Base-by-base conservation (phyloP, 2,329 filamentous ascomycete genomes). In the Fusarium subtropicale region DNA sequence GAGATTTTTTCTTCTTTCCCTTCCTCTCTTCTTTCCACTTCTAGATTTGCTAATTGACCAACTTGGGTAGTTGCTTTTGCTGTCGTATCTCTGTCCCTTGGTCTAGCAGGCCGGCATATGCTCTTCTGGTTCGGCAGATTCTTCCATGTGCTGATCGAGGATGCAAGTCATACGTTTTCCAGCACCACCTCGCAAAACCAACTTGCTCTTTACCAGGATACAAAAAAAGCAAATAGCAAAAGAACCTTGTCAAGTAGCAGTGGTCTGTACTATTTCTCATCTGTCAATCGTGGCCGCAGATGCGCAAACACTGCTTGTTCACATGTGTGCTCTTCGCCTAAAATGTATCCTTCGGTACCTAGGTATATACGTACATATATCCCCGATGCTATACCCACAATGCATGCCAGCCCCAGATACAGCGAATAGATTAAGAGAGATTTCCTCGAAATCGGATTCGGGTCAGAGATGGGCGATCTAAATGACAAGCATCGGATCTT, bases 141-240 rank as follows among this genome's bases (percentile, higher is more conserved):
- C 42, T 45, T 59, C 45, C 38, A 69, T 47, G 46, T 52, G 47
- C 48, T 58, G 58, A 68, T 60, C 58, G 56, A 70, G 51, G 60
- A 60, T 66, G 60, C 51, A 28, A 45, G 71, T 74, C 72, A 74
- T 74, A 74, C 71, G 63, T 69, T 74, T 71, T 62, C 22, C 44
- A 39, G n/a, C 47, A 34, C 41, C 45, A 33, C 47, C 34, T 62
- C 45, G 41, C 57, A 39, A 66, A 56, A 42, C 45, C 50, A 59
- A 61, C 46, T 33, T 57, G 51, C 60, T 38, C 59, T 71, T 71
- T 57, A 60, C 64, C 41, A 59, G 60, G 60, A 31, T 42, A 38
- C 39, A 44, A 53, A 59, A 59, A 39, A 45, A 45, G 33, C 58
- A 53, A 51, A 45, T 56, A 28, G 34, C 56, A 54, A 53, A 34